Conservation (phyloP, 2,329 filamentous ascomycete species). For the Cercospora berteroae region DNA sequence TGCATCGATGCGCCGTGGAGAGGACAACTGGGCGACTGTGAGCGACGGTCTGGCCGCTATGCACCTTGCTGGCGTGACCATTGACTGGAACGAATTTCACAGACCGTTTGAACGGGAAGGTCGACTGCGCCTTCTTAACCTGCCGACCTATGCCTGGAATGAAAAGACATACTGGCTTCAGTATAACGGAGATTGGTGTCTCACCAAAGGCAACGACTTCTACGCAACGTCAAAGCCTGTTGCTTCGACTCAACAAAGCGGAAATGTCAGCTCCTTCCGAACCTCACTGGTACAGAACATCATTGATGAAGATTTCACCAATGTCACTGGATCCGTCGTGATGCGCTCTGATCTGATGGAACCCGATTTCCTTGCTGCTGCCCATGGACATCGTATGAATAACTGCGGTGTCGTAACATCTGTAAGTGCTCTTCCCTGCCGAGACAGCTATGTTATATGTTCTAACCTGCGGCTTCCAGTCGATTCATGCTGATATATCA, state of each 20-base stretch:
- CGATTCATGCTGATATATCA: constrained; percentile 40
- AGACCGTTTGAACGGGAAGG: constrained; percentile 43
- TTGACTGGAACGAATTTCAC: constrained; percentile 62
- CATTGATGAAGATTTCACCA: neutral
- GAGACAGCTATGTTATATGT: neutral
- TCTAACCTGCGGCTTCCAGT: constrained; percentile 36
- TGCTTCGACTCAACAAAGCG: neutral
- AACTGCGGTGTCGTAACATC: constrained; percentile 43
- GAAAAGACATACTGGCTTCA: constrained; percentile 41
- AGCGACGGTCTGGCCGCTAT: constrained; percentile 50
- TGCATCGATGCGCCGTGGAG: constrained; percentile 16
- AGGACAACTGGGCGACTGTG: constrained; percentile 50
- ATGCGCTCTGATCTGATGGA: constrained; percentile 39
- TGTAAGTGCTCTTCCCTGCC: constrained; percentile 33
- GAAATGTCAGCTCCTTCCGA: constrained; percentile 20
- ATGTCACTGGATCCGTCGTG: constrained; percentile 30
- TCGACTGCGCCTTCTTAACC: constrained; percentile 46
- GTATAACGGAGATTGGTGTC: constrained; percentile 38
- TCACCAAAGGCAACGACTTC: constrained; percentile 26
- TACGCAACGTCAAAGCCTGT: constrained; percentile 7
- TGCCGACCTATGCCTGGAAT: constrained; percentile 48
- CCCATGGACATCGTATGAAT: constrained; percentile 46
- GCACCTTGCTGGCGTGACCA: constrained; percentile 53
- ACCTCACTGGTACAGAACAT: constrained; percentile 34
- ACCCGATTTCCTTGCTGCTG: constrained; percentile 39